A percentile compares a stretch with the other conserved stretches of the same genome.
These are phyloP conservation scores for Metschnikowia amazonensis DNA, from an alignment of 805 yeast species.

Conservation along the genomic window DNA sequence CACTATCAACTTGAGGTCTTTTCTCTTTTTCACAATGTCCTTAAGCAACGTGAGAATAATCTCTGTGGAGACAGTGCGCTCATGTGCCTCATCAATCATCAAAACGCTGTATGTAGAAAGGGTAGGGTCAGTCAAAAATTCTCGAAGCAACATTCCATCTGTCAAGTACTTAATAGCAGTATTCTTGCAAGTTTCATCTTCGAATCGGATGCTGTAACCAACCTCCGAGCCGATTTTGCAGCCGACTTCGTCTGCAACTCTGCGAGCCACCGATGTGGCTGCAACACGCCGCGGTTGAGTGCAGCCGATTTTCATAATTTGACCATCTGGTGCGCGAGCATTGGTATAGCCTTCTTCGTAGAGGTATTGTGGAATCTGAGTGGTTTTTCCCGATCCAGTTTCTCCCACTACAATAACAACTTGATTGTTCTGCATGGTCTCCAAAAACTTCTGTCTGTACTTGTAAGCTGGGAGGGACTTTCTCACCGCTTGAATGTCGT, in stretches of 20 bases:
- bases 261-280: conserved; percentile 82
- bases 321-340: conserved; percentile 26
- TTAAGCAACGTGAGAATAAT: conserved; percentile 74
- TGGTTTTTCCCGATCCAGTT: conserved; percentile 93
- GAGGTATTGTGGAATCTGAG: conserved; percentile 86
- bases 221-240: conserved; percentile 79
- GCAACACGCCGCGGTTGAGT: conserved; percentile 97
- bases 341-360: conserved; percentile 76
- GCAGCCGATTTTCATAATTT: conserved; percentile 59
- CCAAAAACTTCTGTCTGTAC: conserved; percentile 56
- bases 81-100: conserved; percentile 97
- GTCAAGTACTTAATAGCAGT: conserved; percentile 88
- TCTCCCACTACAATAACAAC: conserved; percentile 77
- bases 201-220: conserved; percentile 87
- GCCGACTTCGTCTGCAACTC: conserved; percentile 90
- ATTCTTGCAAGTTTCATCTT: conserved; percentile 60
- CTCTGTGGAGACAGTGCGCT: conserved; percentile 91
- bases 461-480: conserved; percentile 72
- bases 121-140: conserved; percentile 73
- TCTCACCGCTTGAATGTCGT: conserved; percentile 47
- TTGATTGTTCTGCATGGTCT: conserved; percentile 59
- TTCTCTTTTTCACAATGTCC: conserved; percentile 57
- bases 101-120: conserved; percentile 68
- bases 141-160: conserved; percentile 91
- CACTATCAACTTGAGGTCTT: conserved; percentile 70